Percentiles rank a stretch among this genome's conserved stretches.
phyloP scores from a whole-genome alignment of 208 protist genomes.

The Leptomonas pyrrhocoris region DNA sequence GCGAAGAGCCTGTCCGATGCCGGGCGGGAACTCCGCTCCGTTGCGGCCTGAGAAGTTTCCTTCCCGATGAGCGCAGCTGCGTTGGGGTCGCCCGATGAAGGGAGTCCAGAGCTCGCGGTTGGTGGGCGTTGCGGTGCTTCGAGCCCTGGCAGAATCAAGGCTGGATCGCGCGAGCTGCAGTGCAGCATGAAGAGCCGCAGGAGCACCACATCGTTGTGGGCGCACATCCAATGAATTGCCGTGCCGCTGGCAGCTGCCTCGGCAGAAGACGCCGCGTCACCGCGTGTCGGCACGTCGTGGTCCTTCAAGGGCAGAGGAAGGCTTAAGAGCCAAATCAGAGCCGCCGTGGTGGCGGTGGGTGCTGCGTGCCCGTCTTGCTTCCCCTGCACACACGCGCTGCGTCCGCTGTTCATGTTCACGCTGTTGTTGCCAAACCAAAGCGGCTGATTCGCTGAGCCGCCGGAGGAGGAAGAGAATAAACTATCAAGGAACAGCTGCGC shows the following conservation, averaged over 20 bases:
- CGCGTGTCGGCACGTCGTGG: not conserved
- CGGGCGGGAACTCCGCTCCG: too few species aligned
- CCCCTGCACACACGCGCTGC: not conserved
- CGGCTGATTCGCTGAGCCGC: too few species aligned
- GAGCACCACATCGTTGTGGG: slow-evolving; percentile 10
- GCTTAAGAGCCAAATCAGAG: slow-evolving; percentile 5
- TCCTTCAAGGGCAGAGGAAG: not conserved
- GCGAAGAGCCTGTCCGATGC: too few species aligned
- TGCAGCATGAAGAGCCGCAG: slow-evolving; percentile 13
- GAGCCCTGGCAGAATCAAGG: not conserved
- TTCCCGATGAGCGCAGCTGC: too few species aligned
- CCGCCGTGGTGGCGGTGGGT: not conserved
- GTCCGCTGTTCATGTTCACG: not conserved
- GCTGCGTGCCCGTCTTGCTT: too few species aligned
- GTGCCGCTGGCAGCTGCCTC: not conserved
- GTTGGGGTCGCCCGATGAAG: too few species aligned
- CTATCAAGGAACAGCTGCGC: not conserved
- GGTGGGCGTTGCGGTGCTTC: not conserved
- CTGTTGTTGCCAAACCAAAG: too few species aligned
- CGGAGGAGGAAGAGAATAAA: not conserved
- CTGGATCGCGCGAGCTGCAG: not conserved
- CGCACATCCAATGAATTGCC: slow-evolving; percentile 21
- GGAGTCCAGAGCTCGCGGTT: not conserved
- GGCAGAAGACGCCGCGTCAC: not conserved
- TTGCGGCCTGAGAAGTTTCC: too few species aligned